A percentile compares a stretch with the other conserved stretches of the same genome.
These are phyloP conservation scores for Singerocomus rubriflavus DNA, from an alignment of 1,284 basidiomycete genomes.

Conservation along the genomic window DNA sequence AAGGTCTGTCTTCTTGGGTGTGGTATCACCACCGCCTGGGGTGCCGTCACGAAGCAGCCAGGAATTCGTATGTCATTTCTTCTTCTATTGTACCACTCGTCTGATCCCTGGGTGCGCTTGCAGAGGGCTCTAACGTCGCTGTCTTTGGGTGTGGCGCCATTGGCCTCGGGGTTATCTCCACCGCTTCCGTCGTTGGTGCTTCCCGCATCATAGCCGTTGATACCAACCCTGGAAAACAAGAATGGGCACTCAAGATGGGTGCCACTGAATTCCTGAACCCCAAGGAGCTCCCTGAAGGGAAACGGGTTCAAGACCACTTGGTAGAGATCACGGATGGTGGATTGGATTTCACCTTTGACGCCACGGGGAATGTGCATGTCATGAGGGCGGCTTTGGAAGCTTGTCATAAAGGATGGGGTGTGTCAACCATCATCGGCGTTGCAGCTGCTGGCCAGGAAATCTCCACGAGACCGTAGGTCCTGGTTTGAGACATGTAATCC, in stretches of 20 bases:
- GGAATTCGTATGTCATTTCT: slow-evolving; percentile 62
- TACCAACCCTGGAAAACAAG: slow-evolving; percentile 81
- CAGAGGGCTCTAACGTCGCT: slow-evolving; percentile 84
- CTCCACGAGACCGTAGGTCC: slow-evolving; percentile 84
- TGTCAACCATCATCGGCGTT: slow-evolving; percentile 92
- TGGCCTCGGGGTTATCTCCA: slow-evolving; percentile 89
- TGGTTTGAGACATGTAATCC: neutral
- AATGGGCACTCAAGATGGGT: slow-evolving; percentile 92
- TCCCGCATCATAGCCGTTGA: slow-evolving; percentile 92
- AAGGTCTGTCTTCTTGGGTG: slow-evolving; percentile 95
- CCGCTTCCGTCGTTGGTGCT: slow-evolving; percentile 76
- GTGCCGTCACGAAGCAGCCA: slow-evolving; percentile 78
- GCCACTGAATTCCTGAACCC: slow-evolving; percentile 98
- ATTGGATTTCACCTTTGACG: slow-evolving; percentile 96
- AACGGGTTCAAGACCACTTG: slow-evolving; percentile 85
- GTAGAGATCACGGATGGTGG: slow-evolving; percentile 96
- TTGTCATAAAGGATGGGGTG: slow-evolving; percentile 99
- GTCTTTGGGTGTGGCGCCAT: slow-evolving; percentile 97
- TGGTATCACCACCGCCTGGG: slow-evolving; percentile 97
- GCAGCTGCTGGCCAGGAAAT: slow-evolving; percentile 98
- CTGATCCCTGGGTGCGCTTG: neutral
- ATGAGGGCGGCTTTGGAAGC: slow-evolving; percentile 96
- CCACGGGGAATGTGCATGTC: slow-evolving; percentile 92
- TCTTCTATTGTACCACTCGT: neutral
- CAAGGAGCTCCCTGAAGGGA: slow-evolving; percentile 68